Percentiles rank a stretch among this genome's conserved stretches.
Evolutionary conservation across 192 early-diverging fungal species (phyloP).

Genomic region (Rhizophlyctis rosea): DNA sequence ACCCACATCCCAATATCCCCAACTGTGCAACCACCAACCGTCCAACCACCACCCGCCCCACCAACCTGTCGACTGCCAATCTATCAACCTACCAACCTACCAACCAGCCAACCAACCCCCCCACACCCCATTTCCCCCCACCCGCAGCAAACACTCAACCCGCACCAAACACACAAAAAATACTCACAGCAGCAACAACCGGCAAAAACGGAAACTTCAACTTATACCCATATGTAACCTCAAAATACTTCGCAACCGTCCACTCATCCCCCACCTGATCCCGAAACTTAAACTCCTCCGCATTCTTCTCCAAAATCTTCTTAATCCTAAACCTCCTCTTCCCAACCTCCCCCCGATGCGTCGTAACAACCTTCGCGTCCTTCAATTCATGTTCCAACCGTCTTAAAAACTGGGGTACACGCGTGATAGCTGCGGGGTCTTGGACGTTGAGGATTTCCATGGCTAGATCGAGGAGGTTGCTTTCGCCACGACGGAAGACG

Average conservation of each 20-base stretch:
- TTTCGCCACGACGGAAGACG: conserved; percentile 30
- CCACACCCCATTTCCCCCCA: too few species aligned
- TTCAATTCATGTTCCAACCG: conserved; percentile 10
- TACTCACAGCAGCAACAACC: conserved; percentile 51
- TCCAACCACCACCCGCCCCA: too few species aligned
- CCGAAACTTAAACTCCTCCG: conserved; percentile 19
- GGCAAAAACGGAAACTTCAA: conserved; percentile 72
- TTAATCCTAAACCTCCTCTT: conserved; percentile 31
- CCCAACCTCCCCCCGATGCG: conserved; percentile 23
- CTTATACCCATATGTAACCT: conserved; percentile 55
- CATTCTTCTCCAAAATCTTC: conserved; percentile 15
- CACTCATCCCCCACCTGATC: conserved; percentile 14
- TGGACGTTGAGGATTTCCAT: conserved; percentile 47
- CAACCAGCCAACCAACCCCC: too few species aligned
- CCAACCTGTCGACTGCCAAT: too few species aligned
- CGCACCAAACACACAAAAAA: too few species aligned
- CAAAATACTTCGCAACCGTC: conserved; percentile 47
- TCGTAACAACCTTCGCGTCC: conserved; percentile 30
- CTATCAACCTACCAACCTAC: too few species aligned
- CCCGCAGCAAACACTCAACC: too few species aligned
- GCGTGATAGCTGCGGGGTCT: conserved; percentile 16
- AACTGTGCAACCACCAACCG: too few species aligned
- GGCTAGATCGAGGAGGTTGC: conserved; percentile 55
- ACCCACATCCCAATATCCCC: too few species aligned
- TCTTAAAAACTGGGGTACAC: background rate